Base-by-base conservation (phyloP, 371 early-diverging fungal genomes). In the Capniomyces stellatus region DNA sequence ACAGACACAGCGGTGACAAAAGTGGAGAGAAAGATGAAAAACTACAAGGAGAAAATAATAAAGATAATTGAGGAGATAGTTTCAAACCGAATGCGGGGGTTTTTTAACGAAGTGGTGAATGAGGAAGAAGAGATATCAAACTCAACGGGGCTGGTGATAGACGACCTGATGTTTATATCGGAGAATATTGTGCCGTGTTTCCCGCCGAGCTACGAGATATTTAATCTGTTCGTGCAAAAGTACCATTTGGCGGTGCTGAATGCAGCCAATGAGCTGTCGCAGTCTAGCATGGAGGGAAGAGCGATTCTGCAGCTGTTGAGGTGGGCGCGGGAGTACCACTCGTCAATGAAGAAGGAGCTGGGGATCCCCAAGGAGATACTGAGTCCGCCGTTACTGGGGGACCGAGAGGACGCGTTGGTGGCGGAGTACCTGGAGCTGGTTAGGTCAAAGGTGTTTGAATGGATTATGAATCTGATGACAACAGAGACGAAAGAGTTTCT, bases 281-380 rank as follows among this genome's bases (percentile, higher is more conserved):
- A 76, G 25, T 70, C 84, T 15, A 64, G 69, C 24, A 64, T 82
- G n/a, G 64, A 64, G 29, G 69, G 67, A 29, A 87, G 83, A 2
- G 74, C 78, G 3, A 92, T 94, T 41, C 66, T 97, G 52, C 66
- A 72, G 44, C 65, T 94, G 21, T 62, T 92, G 52, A 75, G 83
- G 12, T 95, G 91, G 82, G 85, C 89, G 10, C 73, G 89, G 39
- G 92, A 92, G 56, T 95, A 97, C 67, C 84, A 93, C 66, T 67
- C 67, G 19, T 81, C 73, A 28, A 89, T 97, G 87, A 78, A 78
- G 55, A 79, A 76, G 15, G 74, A 88, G 21, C 69, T 94, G 28
- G 84, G 89, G 13, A 84, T 94, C 15, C 75, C 87, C 0, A 87
- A 91, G 63, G 92, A 93, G 54, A 68, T 88, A 40, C 69, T 97